Conservation (phyloP, 805 yeast species). For the Metschnikowia borealis region DNA sequence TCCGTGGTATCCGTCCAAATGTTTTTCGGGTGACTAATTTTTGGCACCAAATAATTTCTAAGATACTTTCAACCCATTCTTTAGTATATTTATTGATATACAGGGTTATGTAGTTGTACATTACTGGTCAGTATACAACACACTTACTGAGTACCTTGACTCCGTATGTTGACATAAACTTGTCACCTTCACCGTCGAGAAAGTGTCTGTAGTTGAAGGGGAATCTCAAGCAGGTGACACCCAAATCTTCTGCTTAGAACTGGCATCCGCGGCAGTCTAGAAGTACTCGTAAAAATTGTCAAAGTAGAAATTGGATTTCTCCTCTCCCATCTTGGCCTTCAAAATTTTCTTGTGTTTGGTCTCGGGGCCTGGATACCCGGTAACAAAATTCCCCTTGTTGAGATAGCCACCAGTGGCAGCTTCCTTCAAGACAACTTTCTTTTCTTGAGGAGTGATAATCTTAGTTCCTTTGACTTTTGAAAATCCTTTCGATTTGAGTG, state of each 20-base stretch:
- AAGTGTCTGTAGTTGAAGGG: conserved; percentile 53
- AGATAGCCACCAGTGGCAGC: conserved; percentile 49
- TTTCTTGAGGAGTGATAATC: conserved; percentile 41
- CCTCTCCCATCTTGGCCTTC: conserved; percentile 39
- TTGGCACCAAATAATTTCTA: too few relatives aligned
- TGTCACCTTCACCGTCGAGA: conserved; percentile 42
- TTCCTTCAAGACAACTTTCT: conserved; percentile 42
- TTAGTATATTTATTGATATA: too few relatives aligned
- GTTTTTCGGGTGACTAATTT: too few relatives aligned
- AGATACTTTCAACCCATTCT: too few relatives aligned
- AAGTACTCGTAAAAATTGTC: conserved; percentile 51
- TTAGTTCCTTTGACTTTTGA: conserved; percentile 45
- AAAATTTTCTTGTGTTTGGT: conserved; percentile 46
- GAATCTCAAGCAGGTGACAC: conserved; percentile 45
- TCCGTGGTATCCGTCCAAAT: too few relatives aligned
- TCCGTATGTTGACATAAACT: conserved; percentile 17
- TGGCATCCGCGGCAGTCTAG: conserved; percentile 50
- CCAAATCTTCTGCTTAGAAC: conserved; percentile 37
- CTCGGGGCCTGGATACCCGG: conserved; percentile 53
- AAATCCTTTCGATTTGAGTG: conserved; percentile 17
- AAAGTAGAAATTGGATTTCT: conserved; percentile 46
- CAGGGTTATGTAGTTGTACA: too few relatives aligned
- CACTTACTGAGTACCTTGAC: too few relatives aligned
- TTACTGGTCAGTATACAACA: too few relatives aligned
- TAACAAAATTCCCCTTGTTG: conserved; percentile 55